Conservation (phyloP, 768 basidiomycete genomes). For the Naganishia randhawae region DNA sequence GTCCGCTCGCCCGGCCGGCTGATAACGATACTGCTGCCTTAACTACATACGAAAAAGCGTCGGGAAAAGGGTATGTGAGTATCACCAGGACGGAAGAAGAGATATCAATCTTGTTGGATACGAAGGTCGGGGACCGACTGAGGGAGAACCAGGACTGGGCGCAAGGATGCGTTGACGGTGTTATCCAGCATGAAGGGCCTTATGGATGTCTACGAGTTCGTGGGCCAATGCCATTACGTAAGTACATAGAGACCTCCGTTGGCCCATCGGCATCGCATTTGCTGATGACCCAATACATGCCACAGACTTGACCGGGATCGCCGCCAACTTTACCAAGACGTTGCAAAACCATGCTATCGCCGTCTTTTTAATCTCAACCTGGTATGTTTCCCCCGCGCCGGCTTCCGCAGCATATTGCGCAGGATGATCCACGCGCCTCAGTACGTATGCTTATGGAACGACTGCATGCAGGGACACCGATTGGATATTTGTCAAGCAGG, state of each 20-base stretch:
- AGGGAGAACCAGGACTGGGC: neutral
- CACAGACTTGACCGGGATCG: constrained; percentile 25
- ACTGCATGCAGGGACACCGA: constrained; percentile 22
- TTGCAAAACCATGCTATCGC: constrained; percentile 18
- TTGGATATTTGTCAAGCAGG: constrained; percentile 26
- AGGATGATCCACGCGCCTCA: too few species aligned
- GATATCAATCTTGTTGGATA: constrained; percentile 7
- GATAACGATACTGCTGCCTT: neutral
- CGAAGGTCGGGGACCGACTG: neutral
- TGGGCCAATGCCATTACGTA: constrained; percentile 26
- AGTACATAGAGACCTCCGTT: neutral
- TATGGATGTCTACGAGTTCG: constrained; percentile 26
- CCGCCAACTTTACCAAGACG: constrained; percentile 21
- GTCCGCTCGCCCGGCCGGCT: neutral
- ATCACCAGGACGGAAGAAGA: constrained; percentile 22
- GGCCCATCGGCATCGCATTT: neutral
- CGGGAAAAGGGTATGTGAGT: constrained; percentile 11
- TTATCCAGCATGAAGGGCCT: constrained; percentile 21
- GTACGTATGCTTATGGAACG: neutral
- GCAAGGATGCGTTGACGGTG: neutral
- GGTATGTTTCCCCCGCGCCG: neutral
- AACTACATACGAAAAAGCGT: constrained; percentile 9
- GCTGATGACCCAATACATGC: neutral
- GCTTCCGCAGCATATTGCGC: neutral
- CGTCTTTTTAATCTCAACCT: constrained; percentile 28